Conservation (phyloP, 2,329 filamentous ascomycete genomes). For the Phialemonium atrogriseum region DNA sequence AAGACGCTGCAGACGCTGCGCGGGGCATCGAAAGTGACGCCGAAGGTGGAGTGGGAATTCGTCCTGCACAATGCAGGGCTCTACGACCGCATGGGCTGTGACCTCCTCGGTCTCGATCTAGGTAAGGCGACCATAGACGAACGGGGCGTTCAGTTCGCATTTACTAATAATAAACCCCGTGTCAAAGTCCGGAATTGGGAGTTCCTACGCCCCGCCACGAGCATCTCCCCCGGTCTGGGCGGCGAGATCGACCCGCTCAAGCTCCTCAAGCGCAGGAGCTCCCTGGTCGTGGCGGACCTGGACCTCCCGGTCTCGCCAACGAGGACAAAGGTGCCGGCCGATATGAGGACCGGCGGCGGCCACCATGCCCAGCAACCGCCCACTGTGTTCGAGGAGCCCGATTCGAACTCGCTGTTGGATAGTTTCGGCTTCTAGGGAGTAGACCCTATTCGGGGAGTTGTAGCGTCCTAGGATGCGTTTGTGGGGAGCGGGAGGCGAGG, state of each 20-base stretch:
- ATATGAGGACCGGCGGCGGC: conserved; percentile 33
- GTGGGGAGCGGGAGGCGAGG: too few relatives aligned
- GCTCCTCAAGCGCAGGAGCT: conserved; percentile 63
- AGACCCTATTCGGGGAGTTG: neutral
- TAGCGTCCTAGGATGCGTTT: too few relatives aligned
- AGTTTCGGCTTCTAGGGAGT: conserved; percentile 75
- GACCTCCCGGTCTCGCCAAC: conserved; percentile 22
- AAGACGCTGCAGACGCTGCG: conserved; percentile 75
- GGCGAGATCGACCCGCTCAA: conserved; percentile 56
- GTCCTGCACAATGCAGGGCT: conserved; percentile 76
- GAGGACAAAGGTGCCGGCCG: conserved; percentile 24
- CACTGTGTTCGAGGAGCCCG: conserved; percentile 86
- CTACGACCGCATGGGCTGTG: conserved; percentile 89
- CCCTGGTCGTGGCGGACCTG: conserved; percentile 70
- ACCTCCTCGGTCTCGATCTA: conserved; percentile 77
- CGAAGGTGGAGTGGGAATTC: conserved; percentile 79
- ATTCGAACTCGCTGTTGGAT: conserved; percentile 78
- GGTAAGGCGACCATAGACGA: too few relatives aligned
- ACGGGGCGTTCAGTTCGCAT: too few relatives aligned
- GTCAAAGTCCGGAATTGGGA: conserved; percentile 67
- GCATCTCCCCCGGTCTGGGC: conserved; percentile 25
- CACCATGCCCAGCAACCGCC: conserved; percentile 47
- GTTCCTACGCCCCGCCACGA: conserved; percentile 49
- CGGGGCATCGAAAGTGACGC: conserved; percentile 74
- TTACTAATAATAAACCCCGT: conserved; percentile 4